phyloP scores from a whole-genome alignment of 148 eudicot species.

The Chenopodium quinoa region DNA sequence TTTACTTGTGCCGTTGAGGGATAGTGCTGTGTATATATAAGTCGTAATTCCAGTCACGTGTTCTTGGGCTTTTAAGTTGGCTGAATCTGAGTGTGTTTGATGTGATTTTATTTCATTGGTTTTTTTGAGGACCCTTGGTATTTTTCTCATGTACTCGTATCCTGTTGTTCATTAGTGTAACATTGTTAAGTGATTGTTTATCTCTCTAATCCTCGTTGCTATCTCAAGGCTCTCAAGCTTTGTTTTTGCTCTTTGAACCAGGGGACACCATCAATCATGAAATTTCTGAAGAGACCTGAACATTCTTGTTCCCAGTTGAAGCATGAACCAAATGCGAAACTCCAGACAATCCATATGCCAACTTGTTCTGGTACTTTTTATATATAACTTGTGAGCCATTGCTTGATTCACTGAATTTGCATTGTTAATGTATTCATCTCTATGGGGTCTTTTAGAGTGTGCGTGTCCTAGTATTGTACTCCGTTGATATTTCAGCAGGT shows the following conservation, averaged over 20 bases:
- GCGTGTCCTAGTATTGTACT: background rate
- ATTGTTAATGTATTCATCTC: background rate
- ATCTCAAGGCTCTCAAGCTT: background rate
- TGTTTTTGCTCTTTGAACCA: conserved; percentile 28
- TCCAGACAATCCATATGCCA: conserved; percentile 30
- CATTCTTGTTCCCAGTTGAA: conserved; percentile 31
- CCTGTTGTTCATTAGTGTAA: background rate
- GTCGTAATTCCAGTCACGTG: background rate
- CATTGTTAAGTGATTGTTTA: background rate
- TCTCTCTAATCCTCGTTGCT: conserved; percentile 1
- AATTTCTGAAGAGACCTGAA: conserved; percentile 44
- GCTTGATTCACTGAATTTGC: background rate
- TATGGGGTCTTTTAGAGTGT: background rate
- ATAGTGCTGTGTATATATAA: background rate
- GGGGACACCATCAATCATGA: conserved; percentile 68
- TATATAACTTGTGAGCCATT: conserved; percentile 1
- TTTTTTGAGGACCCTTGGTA: background rate
- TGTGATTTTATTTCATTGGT: background rate
- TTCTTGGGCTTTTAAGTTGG: background rate
- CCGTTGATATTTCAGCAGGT: background rate
- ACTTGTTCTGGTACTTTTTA: conserved; percentile 43
- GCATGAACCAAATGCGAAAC: conserved; percentile 30
- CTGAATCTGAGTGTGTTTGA: background rate
- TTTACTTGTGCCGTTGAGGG: background rate
- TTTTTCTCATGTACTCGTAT: too few species aligned